phyloP scores from a whole-genome alignment of 371 early-diverging fungal species.

The Mortierella sp. region DNA sequence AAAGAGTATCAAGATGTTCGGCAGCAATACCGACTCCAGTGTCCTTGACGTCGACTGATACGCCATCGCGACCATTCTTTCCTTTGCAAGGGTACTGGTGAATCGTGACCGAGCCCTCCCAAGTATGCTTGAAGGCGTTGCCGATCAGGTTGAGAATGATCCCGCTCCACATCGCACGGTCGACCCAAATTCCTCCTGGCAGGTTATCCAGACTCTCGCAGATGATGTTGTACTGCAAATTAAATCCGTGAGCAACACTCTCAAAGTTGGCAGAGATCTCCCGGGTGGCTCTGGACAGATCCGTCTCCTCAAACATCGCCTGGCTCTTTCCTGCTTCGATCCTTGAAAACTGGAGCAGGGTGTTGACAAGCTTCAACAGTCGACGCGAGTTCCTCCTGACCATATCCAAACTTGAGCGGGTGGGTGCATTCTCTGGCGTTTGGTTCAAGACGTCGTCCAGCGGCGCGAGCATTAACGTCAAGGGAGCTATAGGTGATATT shows the following conservation, averaged over 20 bases:
- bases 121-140: slow-evolving; percentile 62
- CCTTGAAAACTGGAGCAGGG: slow-evolving; percentile 60
- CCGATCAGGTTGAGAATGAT: slow-evolving; percentile 64
- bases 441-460: slow-evolving; percentile 60
- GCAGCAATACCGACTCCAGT: slow-evolving; percentile 62
- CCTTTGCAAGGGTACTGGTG: slow-evolving; percentile 42
- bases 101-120: slow-evolving; percentile 56
- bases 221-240: slow-evolving; percentile 40
- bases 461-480: slow-evolving; percentile 66
- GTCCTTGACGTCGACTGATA: slow-evolving; percentile 55
- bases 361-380: slow-evolving; percentile 64
- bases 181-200: slow-evolving; percentile 57
- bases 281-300: slow-evolving; percentile 58
- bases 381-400: slow-evolving; percentile 62
- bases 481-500: slow-evolving; percentile 50
- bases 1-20: slow-evolving; percentile 50
- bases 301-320: slow-evolving; percentile 59
- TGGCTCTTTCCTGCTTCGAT: slow-evolving; percentile 63
- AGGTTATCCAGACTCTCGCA: slow-evolving; percentile 35
- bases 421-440: slow-evolving; percentile 41
- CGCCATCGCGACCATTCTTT: slow-evolving; percentile 39
- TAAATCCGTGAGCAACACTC: slow-evolving; percentile 55
- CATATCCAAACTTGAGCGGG: slow-evolving; percentile 41
- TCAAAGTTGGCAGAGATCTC: slow-evolving; percentile 61
- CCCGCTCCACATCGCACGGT: slow-evolving; percentile 63